Base-by-base conservation (phyloP, 306 rosid species). In the Acacia acuminata region DNA sequence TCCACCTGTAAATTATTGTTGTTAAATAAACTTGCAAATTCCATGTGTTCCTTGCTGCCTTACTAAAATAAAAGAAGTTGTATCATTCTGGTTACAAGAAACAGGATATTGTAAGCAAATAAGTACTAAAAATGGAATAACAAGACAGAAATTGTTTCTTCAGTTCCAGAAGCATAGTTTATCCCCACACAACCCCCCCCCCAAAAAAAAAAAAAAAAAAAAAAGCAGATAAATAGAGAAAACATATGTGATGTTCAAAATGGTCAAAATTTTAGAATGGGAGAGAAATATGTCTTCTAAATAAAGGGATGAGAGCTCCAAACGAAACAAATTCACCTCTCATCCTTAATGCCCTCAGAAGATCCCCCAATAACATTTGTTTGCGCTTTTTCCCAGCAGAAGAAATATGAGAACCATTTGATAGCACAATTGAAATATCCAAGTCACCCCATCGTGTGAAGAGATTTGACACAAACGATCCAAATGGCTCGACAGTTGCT, bases 401-500 rank as follows among this genome's bases (percentile, higher is more conserved):
- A 75, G 94, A 87, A 83, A 91, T 85, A 73, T 73, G 87, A 50
- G 91, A 84, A 85, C 96, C 92, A 83, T 85, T 88, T 72, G 84
- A n/a, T 73, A 96, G 79, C 47, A 92, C 92, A 38, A 94, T 73
- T 11, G 99, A 92, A 85, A 96, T 79, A 86, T 96, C 99, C 94
- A 96, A 86, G 84, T 96, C 99, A 77, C 94, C 96, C 96, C 94
- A 92, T 34, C 89, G 84, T 1, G 96, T 84, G 83, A 92, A 96
- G 70, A 93, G 94, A 83, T 85, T 85, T 24, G 98, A 93, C 43
- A 90, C 94, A 88, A 94, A 94, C 38, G 98, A 96, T 44, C 99
- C 99, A 88, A 88, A 96, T n/a, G 98, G 96, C 83, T 94, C 98
- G 76, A 94, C 90, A 51, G 87, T 91, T 82, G 99, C 97, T 79